Percentiles rank a stretch among this genome's conserved stretches.
These are phyloP conservation scores for Saturnispora quitensis DNA, from an alignment of 805 yeast genomes.

Conservation along the genomic window DNA sequence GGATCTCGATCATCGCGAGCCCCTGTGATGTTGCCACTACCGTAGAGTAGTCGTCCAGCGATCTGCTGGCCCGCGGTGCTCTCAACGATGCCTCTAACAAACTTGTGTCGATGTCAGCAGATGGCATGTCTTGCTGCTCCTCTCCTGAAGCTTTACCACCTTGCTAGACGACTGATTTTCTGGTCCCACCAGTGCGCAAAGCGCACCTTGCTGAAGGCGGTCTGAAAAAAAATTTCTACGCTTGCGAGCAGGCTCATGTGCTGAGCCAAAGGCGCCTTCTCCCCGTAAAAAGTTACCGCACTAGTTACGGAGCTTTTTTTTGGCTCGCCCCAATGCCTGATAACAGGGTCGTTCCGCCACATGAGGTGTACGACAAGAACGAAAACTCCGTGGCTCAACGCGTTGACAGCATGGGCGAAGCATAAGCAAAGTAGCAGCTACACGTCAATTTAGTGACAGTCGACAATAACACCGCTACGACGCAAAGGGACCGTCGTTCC, in stretches of 20 bases:
- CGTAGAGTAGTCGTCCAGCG: conserved; percentile 1
- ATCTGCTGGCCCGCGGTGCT: not conserved
- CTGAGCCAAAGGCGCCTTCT: no score
- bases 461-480: not conserved
- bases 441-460: not conserved
- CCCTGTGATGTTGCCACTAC: conserved; percentile 43
- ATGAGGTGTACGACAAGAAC: not conserved
- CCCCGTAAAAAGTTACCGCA: not conserved
- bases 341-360: not conserved
- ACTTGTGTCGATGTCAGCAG: not conserved
- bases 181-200: no score
- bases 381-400: not conserved
- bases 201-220: not conserved
- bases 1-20: conserved; percentile 55
- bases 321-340: not conserved
- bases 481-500: not conserved
- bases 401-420: not conserved
- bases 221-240: no score
- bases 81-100: not conserved
- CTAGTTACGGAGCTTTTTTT: not conserved
- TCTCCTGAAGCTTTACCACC: not conserved
- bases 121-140: not conserved
- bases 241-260: no score
- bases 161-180: not conserved
- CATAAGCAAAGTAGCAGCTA: not conserved